Conservation (phyloP, 140 eudicot species). For the Oenanthe javanica region DNA sequence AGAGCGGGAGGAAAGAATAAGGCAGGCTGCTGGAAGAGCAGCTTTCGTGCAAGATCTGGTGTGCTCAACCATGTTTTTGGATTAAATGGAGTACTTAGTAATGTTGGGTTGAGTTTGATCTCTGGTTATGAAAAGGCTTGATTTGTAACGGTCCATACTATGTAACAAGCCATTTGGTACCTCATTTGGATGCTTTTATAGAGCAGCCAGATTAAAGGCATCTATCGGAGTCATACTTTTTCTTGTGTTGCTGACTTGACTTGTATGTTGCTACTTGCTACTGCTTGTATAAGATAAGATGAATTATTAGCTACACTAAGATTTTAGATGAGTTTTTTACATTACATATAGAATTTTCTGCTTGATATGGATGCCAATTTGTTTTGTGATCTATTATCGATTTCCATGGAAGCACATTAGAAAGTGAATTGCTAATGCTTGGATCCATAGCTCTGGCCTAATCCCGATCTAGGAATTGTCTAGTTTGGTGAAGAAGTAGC, state of each 20-base stretch:
- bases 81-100: slow-evolving; percentile 19
- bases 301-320: not conserved
- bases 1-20: slow-evolving; percentile 60
- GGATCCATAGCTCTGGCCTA: not conserved
- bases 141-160: not conserved
- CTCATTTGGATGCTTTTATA: not conserved
- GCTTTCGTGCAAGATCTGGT: slow-evolving; percentile 77
- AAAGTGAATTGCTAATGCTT: not conserved
- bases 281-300: not conserved
- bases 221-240: not conserved
- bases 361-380: not conserved
- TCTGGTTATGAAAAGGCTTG: not conserved
- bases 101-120: slow-evolving; percentile 13
- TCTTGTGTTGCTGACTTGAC: not conserved
- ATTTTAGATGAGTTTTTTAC: not conserved
- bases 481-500: not conserved
- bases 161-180: slow-evolving; percentile 4
- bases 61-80: slow-evolving; percentile 49
- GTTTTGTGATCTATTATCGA: not conserved
- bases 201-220: slow-evolving; percentile 6
- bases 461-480: not conserved
- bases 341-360: not conserved
- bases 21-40: slow-evolving; percentile 62
- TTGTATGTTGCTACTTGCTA: not conserved
- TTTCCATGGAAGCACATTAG: not conserved